Base-by-base conservation (phyloP, 2,329 filamentous ascomycete genomes). In the Fusarium xyrophilum region DNA sequence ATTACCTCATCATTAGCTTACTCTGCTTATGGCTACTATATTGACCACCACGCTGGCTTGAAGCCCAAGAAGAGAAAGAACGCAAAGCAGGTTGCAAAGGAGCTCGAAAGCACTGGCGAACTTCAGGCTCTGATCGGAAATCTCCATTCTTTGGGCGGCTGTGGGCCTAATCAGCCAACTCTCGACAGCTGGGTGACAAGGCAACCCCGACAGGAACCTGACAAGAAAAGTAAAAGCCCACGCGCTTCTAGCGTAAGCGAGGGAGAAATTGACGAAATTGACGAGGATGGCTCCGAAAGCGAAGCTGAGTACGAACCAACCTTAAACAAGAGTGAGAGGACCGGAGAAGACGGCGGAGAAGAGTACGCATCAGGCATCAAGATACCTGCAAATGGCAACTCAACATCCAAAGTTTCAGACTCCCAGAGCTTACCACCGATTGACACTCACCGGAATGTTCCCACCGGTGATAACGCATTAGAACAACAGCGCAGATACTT, bases 401-500 rank as follows among this genome's bases (percentile, higher is more conserved):
- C 55, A 27, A 23, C 21, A 42, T 8, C 47, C n/a, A 39, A 60
- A 44, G 47, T 17, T 42, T 36, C 44, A 60, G 48, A 48, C 43
- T 32, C n/a, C 11, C 48, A 59, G 27, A 57, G 50, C 33, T 33
- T 38, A 25, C 62, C 63, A 28, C 61, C 62, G 36, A 63, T 63
- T 28, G 36, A 67, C 25, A 63, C 73, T 35, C 40, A 61, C 52
- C 65, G 74, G 56, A 56, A 60, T 36, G 62, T 76, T 17, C 76
- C 76, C 15, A 65, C 64, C 7, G 74, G 74, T 9, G 72, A 75
- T 13, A 75, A 80, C 28, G 81, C 80, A 53, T 59, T 79, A 23
- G 74, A 73, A 23, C 78, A 83, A 58, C 82, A 83, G 62, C 77
- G 68, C 25, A 80, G 73, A 66, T 87, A 87, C 69, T 89, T 88